Evolutionary conservation across 192 early-diverging fungal species (phyloP).

Genomic region (Coemansia sp.): DNA sequence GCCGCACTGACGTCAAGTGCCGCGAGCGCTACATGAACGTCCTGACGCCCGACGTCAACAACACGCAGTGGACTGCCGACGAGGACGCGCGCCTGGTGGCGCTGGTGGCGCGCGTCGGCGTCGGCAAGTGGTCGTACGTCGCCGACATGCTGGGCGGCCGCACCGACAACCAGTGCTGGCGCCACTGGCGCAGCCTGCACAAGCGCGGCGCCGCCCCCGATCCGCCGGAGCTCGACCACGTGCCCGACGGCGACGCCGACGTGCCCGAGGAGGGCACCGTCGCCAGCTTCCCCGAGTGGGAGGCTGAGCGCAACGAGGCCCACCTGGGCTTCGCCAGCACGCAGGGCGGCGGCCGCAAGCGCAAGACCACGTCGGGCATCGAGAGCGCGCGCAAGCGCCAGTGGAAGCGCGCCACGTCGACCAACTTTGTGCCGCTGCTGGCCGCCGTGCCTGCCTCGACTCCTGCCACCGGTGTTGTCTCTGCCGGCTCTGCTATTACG

Average conservation of each 20-base stretch:
- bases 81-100: slow-evolving; percentile 52
- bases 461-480: no score
- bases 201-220: slow-evolving; percentile 46
- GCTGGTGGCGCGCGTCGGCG: slow-evolving; percentile 44
- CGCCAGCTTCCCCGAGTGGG: slow-evolving; percentile 51
- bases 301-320: slow-evolving; percentile 35
- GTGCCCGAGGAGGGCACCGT: slow-evolving; percentile 46
- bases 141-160: slow-evolving; percentile 48
- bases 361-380: slow-evolving; percentile 49
- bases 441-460: slow-evolving; percentile 14
- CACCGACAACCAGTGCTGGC: slow-evolving; percentile 60
- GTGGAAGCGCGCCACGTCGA: slow-evolving; percentile 53
- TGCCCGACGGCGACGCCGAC: slow-evolving; percentile 20
- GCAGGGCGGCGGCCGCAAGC: slow-evolving; percentile 48
- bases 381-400: slow-evolving; percentile 55
- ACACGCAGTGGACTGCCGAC: slow-evolving; percentile 54
- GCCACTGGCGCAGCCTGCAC: slow-evolving; percentile 54
- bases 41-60: slow-evolving; percentile 57
- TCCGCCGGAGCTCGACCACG: slow-evolving; percentile 28
- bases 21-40: slow-evolving; percentile 76
- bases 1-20: slow-evolving; percentile 75
- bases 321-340: slow-evolving; percentile 34
- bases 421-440: slow-evolving; percentile 47
- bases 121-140: slow-evolving; percentile 61
- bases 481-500: no score